Base-by-base conservation (phyloP, 306 rosid species). In the Vigna trinervia region DNA sequence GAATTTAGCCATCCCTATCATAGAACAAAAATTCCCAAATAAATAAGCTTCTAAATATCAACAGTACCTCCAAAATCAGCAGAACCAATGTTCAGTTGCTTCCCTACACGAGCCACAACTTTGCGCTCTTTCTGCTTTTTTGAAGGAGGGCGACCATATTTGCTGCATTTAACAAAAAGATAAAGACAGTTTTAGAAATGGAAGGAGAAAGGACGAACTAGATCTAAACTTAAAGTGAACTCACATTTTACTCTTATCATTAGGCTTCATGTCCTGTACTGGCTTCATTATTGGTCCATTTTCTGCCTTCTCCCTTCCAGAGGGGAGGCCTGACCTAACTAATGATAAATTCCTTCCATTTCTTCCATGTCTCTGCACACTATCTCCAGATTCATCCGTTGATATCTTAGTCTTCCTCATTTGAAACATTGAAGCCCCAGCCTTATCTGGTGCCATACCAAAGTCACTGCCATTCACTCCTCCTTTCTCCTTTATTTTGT, bases 101-200 rank as follows among this genome's bases (percentile, higher is more conserved):
- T 86, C 84, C 90, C 92, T 52, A 80, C 83, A 69, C 85, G 87
- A 86, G 92, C 73, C 84, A 81, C 75, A 73, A 74, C 78, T 78
- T 92, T 90, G 74, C 90, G 94, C 77, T 89, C 98, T 85, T 90
- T 90, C 76, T 84, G 92, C 84, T 94, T 94, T 83, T 89, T 94
- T 3, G 91, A 83, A 71, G 94, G 93, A 73, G 94, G 97, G 61
- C 93, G 93, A 5, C 98, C 98, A 52, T 88, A 74, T 87, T 89
- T 92, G 71, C 98, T 89, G 88, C 79, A 76, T 39, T 79, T 64
- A 85, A 77, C 61, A 79, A 86, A 66, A 36, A 36, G 43, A 59
- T 58, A 46, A 76, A 2, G 17, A 20, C 38, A 64, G 17, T 51
- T 64, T 47, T 59, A 32, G 53, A 7, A 48, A 71, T 26, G 20